Conservation (phyloP, 1,284 basidiomycete species). For the Irpex rosettiformis region DNA sequence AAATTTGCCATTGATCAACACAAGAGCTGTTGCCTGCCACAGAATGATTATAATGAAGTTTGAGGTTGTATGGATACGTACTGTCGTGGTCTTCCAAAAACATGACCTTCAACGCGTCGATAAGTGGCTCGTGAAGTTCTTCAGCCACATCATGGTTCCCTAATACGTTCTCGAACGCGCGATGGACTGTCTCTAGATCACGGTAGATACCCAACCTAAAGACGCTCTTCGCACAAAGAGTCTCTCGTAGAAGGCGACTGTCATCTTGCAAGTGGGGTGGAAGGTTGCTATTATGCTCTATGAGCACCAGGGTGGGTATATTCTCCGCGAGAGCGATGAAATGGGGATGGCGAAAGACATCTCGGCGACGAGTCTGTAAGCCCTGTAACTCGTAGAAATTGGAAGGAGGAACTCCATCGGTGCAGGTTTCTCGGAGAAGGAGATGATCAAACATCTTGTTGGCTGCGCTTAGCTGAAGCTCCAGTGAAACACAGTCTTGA, state of each 20-base stretch:
- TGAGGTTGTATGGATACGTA: conserved; percentile 4
- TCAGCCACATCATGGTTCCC: conserved; percentile 47
- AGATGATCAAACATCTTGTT: conserved; percentile 59
- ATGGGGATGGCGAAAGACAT: conserved; percentile 60
- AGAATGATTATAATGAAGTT: not conserved
- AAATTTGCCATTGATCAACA: conserved; percentile 51
- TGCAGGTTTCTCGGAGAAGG: conserved; percentile 51
- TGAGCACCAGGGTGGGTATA: conserved; percentile 62
- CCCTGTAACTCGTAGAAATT: conserved; percentile 64
- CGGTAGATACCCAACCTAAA: conserved; percentile 72
- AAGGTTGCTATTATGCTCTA: conserved; percentile 60
- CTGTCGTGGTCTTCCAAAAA: conserved; percentile 47
- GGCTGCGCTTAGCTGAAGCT: conserved; percentile 53
- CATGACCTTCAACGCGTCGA: conserved; percentile 59
- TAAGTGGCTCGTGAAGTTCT: conserved; percentile 57
- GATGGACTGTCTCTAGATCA: conserved; percentile 63
- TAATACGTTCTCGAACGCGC: conserved; percentile 63
- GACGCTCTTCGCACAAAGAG: conserved; percentile 54
- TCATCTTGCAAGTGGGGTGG: conserved; percentile 44
- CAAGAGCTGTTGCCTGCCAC: not conserved
- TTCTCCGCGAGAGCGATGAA: conserved; percentile 58
- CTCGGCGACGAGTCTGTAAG: conserved; percentile 60
- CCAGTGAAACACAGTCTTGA: conserved; percentile 38
- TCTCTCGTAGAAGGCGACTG: conserved; percentile 47
- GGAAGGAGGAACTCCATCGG: conserved; percentile 40